Base-by-base conservation (phyloP, 495 filamentous ascomycete genomes). In the Penicillium coffeae region DNA sequence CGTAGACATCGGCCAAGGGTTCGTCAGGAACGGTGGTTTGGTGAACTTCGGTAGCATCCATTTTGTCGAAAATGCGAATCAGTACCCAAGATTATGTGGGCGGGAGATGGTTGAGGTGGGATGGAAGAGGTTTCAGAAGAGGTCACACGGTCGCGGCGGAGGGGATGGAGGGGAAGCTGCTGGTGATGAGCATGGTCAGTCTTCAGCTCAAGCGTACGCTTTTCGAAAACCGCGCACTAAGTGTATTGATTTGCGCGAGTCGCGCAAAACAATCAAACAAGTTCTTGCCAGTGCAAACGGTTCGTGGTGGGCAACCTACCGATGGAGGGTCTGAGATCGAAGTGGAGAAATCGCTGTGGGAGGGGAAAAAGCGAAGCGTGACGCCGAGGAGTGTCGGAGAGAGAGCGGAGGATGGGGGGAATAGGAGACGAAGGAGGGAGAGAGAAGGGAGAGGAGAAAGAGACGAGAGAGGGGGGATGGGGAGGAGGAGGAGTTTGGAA, bases 1-100 rank as follows among this genome's bases (percentile, higher is more conserved):
- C 69, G 56, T 65, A 70, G 44, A 72, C 61, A 36, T 83, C 78
- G 41, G 66, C 54, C 56, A 85, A 71, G 50, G 64, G 59, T 46
- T 73, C 69, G 30, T 75, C 73, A 35, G 54, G 59, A 21, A 62
- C 56, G 22, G 63, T 47, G 50, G 65, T 66, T 34, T 77, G 75
- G 63, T 72, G 73, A 55, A 71, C 58, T 45, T 75, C 72, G 60
- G 73, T 63, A 27, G 71, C 36, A 42, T 75, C 73, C 76, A 79
- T 79, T 20, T 46, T 70, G 44, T 58, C 49, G 25, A 30, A 5
- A 30, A 5, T 10, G 4, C 25, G 25, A 30, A n/a, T n/a, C 47
- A 52, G 38, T 38, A n/a, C 15, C 27, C 27, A n/a, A 14, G 35
- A 10, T n/a, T n/a, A 30, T 27, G 22, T 20, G 47, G 18, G 42